phyloP scores from a whole-genome alignment of 2,329 filamentous ascomycete species.

The Periglandula ipomoeae region DNA sequence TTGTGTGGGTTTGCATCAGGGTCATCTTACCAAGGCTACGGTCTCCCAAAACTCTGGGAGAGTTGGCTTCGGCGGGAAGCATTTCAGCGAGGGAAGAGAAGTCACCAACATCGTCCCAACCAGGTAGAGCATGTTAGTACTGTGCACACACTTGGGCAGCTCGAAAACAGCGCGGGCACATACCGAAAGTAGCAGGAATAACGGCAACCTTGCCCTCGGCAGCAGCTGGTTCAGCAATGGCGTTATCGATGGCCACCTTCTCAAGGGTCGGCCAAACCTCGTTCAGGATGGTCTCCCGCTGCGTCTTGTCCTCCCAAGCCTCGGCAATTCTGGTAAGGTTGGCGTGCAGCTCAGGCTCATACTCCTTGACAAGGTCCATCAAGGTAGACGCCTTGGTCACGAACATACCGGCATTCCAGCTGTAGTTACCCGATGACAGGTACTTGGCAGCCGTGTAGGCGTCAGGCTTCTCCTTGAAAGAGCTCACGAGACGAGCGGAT shows the following conservation, averaged over 20 bases:
- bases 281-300: constrained; percentile 13
- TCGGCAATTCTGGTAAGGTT: constrained; percentile 15
- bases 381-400: constrained; percentile 18
- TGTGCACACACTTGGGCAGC: not conserved
- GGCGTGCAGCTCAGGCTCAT: constrained; percentile 14
- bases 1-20: not conserved
- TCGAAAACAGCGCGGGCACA: not conserved
- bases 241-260: constrained; percentile 18
- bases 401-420: constrained; percentile 20
- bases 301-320: constrained; percentile 16
- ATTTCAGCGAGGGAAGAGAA: constrained; percentile 18
- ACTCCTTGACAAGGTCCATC: constrained; percentile 17
- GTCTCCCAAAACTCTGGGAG: constrained; percentile 15
- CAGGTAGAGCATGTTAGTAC: constrained; percentile 7
- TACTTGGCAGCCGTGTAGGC: constrained; percentile 19
- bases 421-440: constrained; percentile 17
- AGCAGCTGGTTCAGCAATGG: constrained; percentile 18
- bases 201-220: constrained; percentile 18
- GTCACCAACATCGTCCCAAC: constrained; percentile 20
- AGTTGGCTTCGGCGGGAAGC: constrained; percentile 17
- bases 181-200: constrained; percentile 18
- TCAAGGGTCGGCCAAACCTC: constrained; percentile 17
- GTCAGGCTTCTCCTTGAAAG: constrained; percentile 19
- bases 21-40: constrained; percentile 13
- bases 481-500: constrained; percentile 15